Conservation (phyloP, 305 asterid species). For the Solanum hybrid region DNA sequence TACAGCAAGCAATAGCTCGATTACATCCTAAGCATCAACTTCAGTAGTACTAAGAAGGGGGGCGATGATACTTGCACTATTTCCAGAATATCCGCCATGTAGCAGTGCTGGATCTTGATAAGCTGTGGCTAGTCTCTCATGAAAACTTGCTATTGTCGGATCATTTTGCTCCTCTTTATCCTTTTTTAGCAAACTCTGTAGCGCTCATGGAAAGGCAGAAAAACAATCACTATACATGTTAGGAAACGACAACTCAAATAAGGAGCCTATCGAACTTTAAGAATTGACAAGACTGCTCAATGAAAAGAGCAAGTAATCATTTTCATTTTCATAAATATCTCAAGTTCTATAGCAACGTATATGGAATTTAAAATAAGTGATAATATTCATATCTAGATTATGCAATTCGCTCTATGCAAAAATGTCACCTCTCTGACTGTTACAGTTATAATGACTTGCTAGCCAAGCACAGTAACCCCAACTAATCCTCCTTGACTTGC, state of each 20-base stretch:
- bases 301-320: neutral
- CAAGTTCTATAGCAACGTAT: neutral
- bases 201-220: neutral
- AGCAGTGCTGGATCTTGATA: constrained; percentile 66
- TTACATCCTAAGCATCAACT: constrained; percentile 6
- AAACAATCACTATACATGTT: neutral
- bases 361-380: neutral
- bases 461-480: neutral
- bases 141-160: constrained; percentile 44
- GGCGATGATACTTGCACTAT: constrained; percentile 34
- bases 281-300: neutral
- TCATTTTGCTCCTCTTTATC: constrained; percentile 54
- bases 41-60: constrained; percentile 44
- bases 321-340: neutral
- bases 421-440: neutral
- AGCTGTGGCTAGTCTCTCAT: constrained; percentile 48
- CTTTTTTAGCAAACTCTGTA: constrained; percentile 83
- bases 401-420: neutral
- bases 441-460: neutral
- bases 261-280: neutral
- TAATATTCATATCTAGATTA: neutral
- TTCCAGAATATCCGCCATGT: constrained; percentile 28
- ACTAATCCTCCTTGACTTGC: neutral
- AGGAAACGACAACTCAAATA: neutral
- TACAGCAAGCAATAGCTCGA: neutral